phyloP scores from a whole-genome alignment of 139 green algal genomes.

The Micractinium sp. region DNA sequence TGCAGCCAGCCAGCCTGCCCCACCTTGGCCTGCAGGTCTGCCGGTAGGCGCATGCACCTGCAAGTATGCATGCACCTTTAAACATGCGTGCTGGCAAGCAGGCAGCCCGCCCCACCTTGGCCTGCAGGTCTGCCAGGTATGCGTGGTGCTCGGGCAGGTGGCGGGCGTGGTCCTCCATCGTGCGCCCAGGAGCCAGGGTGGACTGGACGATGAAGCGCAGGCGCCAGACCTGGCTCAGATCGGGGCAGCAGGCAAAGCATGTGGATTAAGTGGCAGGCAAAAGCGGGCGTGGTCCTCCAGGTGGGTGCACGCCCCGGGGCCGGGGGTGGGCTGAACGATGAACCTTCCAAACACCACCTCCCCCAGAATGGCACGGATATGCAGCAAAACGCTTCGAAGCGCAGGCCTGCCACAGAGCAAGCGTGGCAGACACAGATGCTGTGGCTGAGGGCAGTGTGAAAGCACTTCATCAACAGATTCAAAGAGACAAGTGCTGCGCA shows the following conservation, averaged over 20 bases:
- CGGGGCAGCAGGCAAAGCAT: neutral
- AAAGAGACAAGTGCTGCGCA: neutral
- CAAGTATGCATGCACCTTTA: too few species aligned
- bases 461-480: neutral
- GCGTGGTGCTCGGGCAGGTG: conserved; percentile 19
- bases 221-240: neutral
- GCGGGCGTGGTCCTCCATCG: conserved; percentile 6
- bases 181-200: conserved; percentile 1
- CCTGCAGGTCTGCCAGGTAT: conserved; percentile 3
- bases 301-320: too few species aligned
- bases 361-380: too few species aligned
- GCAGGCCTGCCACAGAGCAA: too few species aligned
- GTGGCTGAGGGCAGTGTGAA: neutral
- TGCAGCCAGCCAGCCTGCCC: neutral
- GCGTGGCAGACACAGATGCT: too few species aligned
- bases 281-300: too few species aligned
- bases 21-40: neutral
- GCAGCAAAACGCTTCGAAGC: too few species aligned
- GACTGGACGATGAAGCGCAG: conserved; percentile 16
- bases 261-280: neutral
- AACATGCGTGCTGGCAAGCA: too few species aligned
- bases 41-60: too few species aligned
- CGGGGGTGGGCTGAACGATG: neutral
- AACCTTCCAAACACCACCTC: too few species aligned
- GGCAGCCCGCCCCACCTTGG: neutral